Evolutionary conservation across 371 early-diverging fungal genomes (phyloP).

Genomic region (Apophysomyces sp.): DNA sequence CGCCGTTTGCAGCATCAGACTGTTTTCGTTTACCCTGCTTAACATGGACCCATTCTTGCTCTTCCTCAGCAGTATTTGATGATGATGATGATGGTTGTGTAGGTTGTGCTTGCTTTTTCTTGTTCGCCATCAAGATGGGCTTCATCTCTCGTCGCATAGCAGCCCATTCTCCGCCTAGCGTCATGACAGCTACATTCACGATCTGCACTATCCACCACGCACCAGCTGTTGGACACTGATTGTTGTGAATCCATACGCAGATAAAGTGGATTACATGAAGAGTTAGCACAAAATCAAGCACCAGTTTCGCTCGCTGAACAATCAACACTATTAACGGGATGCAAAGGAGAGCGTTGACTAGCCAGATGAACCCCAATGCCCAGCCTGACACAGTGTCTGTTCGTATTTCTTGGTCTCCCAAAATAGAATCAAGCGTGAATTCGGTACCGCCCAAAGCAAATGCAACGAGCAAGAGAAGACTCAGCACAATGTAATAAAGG

Average conservation of each 20-base stretch:
- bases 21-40: constrained; percentile 10
- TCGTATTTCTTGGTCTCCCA: constrained; percentile 61
- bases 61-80: neutral
- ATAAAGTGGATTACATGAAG: constrained; percentile 70
- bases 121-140: constrained; percentile 64
- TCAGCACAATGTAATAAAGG: constrained; percentile 60
- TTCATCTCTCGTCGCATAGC: constrained; percentile 84
- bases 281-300: constrained; percentile 81
- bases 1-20: constrained; percentile 11
- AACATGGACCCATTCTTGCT: constrained; percentile 8
- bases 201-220: constrained; percentile 74
- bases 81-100: constrained; percentile 13
- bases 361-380: constrained; percentile 65
- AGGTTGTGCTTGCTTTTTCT: constrained; percentile 10
- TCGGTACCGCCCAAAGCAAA: constrained; percentile 64
- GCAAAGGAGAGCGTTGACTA: constrained; percentile 56
- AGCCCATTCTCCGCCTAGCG: constrained; percentile 79
- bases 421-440: constrained; percentile 66
- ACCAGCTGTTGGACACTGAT: constrained; percentile 57
- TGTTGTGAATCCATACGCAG: constrained; percentile 58
- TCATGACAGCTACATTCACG: constrained; percentile 56
- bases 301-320: constrained; percentile 78
- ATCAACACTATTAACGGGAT: constrained; percentile 61
- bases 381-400: constrained; percentile 75
- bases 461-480: constrained; percentile 52